Evolutionary conservation across 768 basidiomycete genomes (phyloP).

Genomic region (Gloeophyllum trabeum): DNA sequence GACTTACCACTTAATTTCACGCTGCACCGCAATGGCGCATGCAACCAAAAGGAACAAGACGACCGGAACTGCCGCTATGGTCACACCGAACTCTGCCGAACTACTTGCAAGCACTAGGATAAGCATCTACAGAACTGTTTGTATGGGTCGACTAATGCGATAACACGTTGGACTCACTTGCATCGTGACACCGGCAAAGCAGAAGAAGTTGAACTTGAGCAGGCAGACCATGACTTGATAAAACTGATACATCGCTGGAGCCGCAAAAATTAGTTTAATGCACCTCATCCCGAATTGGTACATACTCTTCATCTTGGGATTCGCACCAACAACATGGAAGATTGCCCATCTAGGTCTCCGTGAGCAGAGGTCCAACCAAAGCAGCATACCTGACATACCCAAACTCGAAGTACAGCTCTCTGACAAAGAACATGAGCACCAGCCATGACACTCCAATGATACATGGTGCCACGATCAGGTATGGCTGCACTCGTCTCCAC

Average conservation of each 20-base stretch:
- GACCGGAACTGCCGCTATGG: constrained; percentile 74
- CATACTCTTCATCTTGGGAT: constrained; percentile 75
- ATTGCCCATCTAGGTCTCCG: constrained; percentile 61
- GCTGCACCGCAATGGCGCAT: constrained; percentile 61
- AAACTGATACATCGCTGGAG: constrained; percentile 74
- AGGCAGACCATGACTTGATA: constrained; percentile 84
- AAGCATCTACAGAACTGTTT: constrained; percentile 42
- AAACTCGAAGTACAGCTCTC: constrained; percentile 68
- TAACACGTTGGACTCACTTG: constrained; percentile 36
- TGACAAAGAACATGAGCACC: constrained; percentile 55
- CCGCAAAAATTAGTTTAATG: constrained; percentile 4
- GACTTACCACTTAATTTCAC: constrained; percentile 69
- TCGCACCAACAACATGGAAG: constrained; percentile 83
- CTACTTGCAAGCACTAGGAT: constrained; percentile 58
- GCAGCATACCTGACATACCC: constrained; percentile 44
- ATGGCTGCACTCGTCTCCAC: constrained; percentile 47
- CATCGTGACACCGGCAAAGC: constrained; percentile 80
- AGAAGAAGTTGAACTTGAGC: constrained; percentile 86
- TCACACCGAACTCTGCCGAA: constrained; percentile 73
- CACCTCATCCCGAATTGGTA: constrained; percentile 1
- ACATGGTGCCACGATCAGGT: constrained; percentile 64
- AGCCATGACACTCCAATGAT: constrained; percentile 60
- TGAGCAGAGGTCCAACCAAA: background rate
- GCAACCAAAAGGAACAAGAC: constrained; percentile 56
- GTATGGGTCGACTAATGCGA: constrained; percentile 1